These are phyloP conservation scores for Penicillium ucsense DNA, from an alignment of 495 filamentous ascomycete species.

Conservation along the genomic window DNA sequence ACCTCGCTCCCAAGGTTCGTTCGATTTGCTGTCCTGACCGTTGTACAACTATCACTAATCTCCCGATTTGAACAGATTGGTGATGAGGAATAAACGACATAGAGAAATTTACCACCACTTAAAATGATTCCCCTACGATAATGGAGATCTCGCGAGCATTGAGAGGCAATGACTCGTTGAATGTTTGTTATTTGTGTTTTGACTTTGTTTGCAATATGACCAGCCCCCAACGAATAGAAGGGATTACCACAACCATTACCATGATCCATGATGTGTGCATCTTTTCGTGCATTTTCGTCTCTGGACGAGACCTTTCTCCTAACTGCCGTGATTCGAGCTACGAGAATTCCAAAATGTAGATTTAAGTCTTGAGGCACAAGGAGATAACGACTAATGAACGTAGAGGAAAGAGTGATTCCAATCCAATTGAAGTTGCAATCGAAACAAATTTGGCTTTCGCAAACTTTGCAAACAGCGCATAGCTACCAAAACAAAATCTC, in stretches of 20 bases:
- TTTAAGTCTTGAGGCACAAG: too few relatives aligned
- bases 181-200: conserved; percentile 11
- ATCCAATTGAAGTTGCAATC: too few relatives aligned
- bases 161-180: conserved; percentile 23
- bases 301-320: background rate
- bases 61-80: conserved; percentile 52
- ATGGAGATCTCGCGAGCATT: conserved; percentile 18
- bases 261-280: conserved; percentile 2
- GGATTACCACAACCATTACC: conserved; percentile 6
- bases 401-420: too few relatives aligned
- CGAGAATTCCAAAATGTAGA: too few relatives aligned
- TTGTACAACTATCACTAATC: conserved; percentile 1
- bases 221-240: conserved; percentile 4
- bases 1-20: conserved; percentile 90
- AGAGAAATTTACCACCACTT: conserved; percentile 6
- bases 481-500: too few relatives aligned
- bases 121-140: conserved; percentile 24
- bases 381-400: too few relatives aligned
- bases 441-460: too few relatives aligned
- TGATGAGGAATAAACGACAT: conserved; percentile 66
- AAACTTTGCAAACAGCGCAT: too few relatives aligned
- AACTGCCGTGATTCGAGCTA: too few relatives aligned
- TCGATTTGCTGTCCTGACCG: background rate
- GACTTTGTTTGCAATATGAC: conserved; percentile 3
- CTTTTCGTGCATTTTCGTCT: conserved; percentile 5